Evolutionary conservation across 805 yeast genomes (phyloP).

Genomic region (Candida incommunis): DNA sequence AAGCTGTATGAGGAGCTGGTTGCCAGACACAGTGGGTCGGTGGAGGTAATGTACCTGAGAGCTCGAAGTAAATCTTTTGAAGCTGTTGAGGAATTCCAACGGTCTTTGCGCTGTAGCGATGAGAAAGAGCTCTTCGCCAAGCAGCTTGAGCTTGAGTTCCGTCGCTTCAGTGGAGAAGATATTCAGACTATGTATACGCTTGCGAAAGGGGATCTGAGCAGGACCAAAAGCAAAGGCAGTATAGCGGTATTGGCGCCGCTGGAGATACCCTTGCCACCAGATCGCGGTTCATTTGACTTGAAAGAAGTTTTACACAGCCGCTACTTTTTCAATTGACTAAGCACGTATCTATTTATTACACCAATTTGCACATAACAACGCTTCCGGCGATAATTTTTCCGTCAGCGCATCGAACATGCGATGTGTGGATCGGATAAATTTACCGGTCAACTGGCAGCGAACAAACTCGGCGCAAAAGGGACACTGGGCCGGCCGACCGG

Average conservation of each 20-base stretch:
- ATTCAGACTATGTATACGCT: conserved; percentile 34
- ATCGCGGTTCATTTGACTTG: conserved; percentile 66
- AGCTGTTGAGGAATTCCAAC: conserved; percentile 27
- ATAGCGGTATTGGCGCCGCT: conserved; percentile 45
- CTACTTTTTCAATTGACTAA: conserved; percentile 43
- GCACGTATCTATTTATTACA: not conserved
- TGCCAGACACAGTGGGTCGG: conserved; percentile 51
- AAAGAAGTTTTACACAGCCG: conserved; percentile 46
- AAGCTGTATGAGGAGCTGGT: conserved; percentile 61
- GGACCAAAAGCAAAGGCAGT: conserved; percentile 3
- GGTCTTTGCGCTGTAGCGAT: conserved; percentile 3
- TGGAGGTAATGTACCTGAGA: conserved; percentile 41
- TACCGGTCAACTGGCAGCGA: no score
- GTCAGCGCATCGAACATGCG: no score
- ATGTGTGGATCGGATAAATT: no score
- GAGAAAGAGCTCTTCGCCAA: conserved; percentile 41
- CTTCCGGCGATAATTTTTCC: not conserved
- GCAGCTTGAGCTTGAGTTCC: conserved; percentile 51
- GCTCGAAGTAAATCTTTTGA: conserved; percentile 35
- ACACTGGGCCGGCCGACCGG: no score
- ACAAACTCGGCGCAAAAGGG: no score
- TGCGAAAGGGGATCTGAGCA: conserved; percentile 27
- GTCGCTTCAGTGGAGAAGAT: conserved; percentile 37
- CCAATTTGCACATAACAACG: no score
- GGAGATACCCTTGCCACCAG: conserved; percentile 51